Evolutionary conservation across 2,329 filamentous ascomycete species (phyloP).

Genomic region (Calonectria pteridis): DNA sequence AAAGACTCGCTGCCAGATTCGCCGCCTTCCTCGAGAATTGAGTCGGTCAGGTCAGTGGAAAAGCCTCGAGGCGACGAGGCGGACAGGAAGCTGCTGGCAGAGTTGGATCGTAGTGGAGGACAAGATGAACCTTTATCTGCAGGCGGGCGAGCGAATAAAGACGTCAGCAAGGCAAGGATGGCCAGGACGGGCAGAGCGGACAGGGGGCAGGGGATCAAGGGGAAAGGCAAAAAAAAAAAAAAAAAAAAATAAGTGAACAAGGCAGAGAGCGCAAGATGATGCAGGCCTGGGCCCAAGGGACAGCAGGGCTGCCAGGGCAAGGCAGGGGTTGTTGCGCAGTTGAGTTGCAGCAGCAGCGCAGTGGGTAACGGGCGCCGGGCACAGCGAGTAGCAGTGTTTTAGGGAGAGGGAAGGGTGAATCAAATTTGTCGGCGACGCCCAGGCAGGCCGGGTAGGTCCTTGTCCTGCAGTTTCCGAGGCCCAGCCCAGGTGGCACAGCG

Average conservation of each 20-base stretch:
- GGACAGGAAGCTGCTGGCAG: constrained; percentile 40
- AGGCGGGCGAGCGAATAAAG: constrained; percentile 30
- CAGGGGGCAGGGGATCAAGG: constrained; percentile 9
- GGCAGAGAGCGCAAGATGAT: constrained; percentile 22
- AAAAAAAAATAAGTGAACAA: constrained; percentile 20
- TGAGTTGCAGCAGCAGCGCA: background rate
- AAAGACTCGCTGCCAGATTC: constrained; percentile 71
- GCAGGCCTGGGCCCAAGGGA: background rate
- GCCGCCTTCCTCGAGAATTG: constrained; percentile 68
- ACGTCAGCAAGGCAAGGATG: constrained; percentile 45
- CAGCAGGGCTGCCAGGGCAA: constrained; percentile 13
- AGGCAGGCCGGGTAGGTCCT: background rate
- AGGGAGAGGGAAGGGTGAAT: constrained; percentile 6
- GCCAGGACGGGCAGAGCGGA: constrained; percentile 26
- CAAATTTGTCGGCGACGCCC: constrained; percentile 13
- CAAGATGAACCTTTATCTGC: constrained; percentile 44
- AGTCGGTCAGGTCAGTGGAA: constrained; percentile 62
- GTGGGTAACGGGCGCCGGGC: background rate
- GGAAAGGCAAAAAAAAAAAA: constrained; percentile 4
- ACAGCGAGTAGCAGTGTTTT: constrained; percentile 1
- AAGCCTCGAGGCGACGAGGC: constrained; percentile 61
- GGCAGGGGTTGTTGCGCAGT: background rate
- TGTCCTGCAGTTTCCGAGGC: constrained; percentile 14
- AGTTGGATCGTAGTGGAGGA: constrained; percentile 36
- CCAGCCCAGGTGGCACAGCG: constrained; percentile 6